Conservation (phyloP, 1,284 basidiomycete genomes). For the Laetiporus sulphureus region DNA sequence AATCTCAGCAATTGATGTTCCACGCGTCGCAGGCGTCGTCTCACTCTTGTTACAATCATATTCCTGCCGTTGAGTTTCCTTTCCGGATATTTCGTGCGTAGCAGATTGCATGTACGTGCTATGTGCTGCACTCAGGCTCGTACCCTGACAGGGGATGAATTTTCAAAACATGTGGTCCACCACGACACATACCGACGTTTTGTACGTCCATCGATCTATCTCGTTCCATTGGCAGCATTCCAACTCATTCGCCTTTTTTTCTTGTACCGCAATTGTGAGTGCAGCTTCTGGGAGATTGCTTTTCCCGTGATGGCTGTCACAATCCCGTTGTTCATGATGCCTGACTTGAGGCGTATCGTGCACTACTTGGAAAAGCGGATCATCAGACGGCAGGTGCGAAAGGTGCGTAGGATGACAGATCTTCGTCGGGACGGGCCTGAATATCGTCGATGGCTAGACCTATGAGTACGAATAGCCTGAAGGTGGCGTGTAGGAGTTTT, state of each 20-base stretch:
- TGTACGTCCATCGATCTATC: constrained; percentile 32
- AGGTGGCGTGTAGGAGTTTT: too few species aligned
- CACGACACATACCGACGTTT: constrained; percentile 36
- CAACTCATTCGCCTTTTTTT: too few species aligned
- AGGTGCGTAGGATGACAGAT: too few species aligned
- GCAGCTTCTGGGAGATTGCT: constrained; percentile 62
- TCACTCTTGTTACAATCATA: constrained; percentile 60
- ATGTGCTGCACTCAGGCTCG: background rate
- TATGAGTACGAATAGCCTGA: too few species aligned
- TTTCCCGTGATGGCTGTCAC: constrained; percentile 53
- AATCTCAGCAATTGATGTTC: too few species aligned
- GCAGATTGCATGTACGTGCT: background rate
- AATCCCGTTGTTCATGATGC: constrained; percentile 45
- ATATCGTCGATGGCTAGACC: too few species aligned
- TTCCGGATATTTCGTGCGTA: constrained; percentile 63
- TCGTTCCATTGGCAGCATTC: too few species aligned
- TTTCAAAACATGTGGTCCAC: constrained; percentile 44
- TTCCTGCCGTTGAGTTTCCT: constrained; percentile 65
- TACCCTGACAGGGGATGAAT: constrained; percentile 54
- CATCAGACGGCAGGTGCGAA: constrained; percentile 18
- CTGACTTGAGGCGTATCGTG: constrained; percentile 40
- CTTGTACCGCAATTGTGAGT: background rate
- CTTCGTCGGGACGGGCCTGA: too few species aligned
- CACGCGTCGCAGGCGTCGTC: constrained; percentile 39
- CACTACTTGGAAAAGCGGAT: constrained; percentile 39